Conservation (phyloP, 441 rosid genomes). For the Croton setiger region DNA sequence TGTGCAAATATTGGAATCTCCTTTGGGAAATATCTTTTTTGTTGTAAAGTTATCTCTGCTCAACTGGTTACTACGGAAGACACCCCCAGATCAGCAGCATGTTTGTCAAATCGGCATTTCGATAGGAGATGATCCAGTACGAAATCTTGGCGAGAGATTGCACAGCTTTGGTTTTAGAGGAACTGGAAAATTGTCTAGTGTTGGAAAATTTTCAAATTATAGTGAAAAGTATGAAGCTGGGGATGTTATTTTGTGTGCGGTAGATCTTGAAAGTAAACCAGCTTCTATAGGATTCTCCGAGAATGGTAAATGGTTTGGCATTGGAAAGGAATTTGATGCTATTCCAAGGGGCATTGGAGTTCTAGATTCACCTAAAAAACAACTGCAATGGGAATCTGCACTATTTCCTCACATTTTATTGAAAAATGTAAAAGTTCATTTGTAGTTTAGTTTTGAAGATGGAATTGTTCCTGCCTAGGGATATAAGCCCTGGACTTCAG, state of each 20-base stretch:
- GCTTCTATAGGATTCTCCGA: conserved; percentile 33
- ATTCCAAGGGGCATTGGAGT: conserved; percentile 25
- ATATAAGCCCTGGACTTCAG: conserved; percentile 34
- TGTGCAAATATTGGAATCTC: conserved; percentile 30
- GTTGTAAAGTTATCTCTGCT: conserved; percentile 21
- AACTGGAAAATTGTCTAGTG: conserved; percentile 30
- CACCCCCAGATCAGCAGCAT: conserved; percentile 32
- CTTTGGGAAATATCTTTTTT: conserved; percentile 33
- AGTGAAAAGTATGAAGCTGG: conserved; percentile 35
- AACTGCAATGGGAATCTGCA: conserved; percentile 21
- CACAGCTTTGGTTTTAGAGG: conserved; percentile 38
- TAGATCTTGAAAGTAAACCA: conserved; percentile 36
- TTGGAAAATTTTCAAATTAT: conserved; percentile 22
- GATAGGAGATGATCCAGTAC: conserved; percentile 26
- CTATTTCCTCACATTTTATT: conserved; percentile 35
- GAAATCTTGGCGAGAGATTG: conserved; percentile 32
- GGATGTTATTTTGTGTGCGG: conserved; percentile 29
- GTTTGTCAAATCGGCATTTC: conserved; percentile 32
- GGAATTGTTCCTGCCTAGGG: conserved; percentile 29
- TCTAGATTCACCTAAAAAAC: conserved; percentile 17
- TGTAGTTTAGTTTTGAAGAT: conserved; percentile 32
- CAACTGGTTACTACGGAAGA: conserved; percentile 32
- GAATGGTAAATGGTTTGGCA: conserved; percentile 38
- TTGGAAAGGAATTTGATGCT: conserved; percentile 31
- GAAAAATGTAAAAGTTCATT: conserved; percentile 34